phyloP scores from a whole-genome alignment of 768 basidiomycete genomes.

The Leccinum ochraceum region DNA sequence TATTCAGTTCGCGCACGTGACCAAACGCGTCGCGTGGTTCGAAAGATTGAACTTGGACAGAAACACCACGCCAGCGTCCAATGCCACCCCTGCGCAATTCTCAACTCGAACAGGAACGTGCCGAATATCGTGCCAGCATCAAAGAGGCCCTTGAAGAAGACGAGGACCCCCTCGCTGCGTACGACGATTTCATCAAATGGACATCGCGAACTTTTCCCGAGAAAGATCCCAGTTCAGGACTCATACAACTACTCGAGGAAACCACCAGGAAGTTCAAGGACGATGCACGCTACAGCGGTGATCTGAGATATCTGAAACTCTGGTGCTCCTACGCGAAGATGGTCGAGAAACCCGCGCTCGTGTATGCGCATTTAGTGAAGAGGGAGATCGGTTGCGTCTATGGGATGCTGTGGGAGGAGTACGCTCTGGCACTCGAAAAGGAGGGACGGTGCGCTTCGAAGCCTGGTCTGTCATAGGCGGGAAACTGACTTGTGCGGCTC shows the following conservation, averaged over 20 bases:
- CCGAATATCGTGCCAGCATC: constrained; percentile 41
- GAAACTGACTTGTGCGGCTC: constrained; percentile 5
- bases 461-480: constrained; percentile 2
- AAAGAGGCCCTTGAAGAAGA: constrained; percentile 63
- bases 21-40: constrained; percentile 32
- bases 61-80: constrained; percentile 1
- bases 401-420: constrained; percentile 88
- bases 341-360: constrained; percentile 66
- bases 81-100: constrained; percentile 30
- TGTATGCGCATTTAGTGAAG: constrained; percentile 53
- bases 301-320: constrained; percentile 87
- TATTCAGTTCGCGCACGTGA: constrained; percentile 24
- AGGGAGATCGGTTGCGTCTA: constrained; percentile 76
- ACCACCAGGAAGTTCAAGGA: constrained; percentile 79
- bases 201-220: constrained; percentile 79
- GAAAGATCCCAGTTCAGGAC: constrained; percentile 65
- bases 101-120: constrained; percentile 33
- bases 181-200: constrained; percentile 89
- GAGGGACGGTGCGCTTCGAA: constrained; percentile 63
- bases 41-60: constrained; percentile 10
- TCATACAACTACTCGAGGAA: constrained; percentile 81
- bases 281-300: constrained; percentile 83
- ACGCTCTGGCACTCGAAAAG: constrained; percentile 76
- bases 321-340: constrained; percentile 88
- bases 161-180: constrained; percentile 84